phyloP scores from a whole-genome alignment of 306 rosid species.

The Nissolia schottii region DNA sequence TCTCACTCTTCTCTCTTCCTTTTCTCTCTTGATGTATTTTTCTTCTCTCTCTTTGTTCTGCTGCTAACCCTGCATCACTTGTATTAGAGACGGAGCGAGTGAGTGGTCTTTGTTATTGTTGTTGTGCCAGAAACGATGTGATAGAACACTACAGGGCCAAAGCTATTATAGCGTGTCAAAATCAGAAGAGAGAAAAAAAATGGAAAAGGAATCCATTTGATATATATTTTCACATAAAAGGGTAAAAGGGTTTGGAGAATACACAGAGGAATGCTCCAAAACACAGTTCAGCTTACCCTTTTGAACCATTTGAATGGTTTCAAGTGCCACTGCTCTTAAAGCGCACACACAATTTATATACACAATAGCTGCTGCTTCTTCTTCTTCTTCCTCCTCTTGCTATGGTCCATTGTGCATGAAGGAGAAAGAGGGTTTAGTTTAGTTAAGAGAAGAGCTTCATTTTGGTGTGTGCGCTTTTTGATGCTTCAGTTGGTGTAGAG shows the following conservation, averaged over 20 bases:
- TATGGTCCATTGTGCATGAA: background rate
- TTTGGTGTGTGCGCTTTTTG: background rate
- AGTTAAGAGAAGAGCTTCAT: conserved; percentile 22
- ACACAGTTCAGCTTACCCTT: conserved; percentile 7
- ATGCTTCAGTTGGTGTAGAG: conserved; percentile 9
- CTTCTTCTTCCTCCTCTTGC: background rate
- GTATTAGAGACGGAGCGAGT: too few relatives aligned
- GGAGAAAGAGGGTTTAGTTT: background rate
- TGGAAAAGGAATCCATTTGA: conserved; percentile 23
- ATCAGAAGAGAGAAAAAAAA: conserved; percentile 6
- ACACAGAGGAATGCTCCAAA: conserved; percentile 14
- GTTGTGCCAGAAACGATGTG: conserved; percentile 63
- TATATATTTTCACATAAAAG: conserved; percentile 23
- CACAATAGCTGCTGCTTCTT: background rate
- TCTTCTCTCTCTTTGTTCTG: background rate
- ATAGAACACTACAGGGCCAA: conserved; percentile 51
- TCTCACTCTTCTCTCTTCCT: conserved; percentile 5
- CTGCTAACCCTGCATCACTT: conserved; percentile 35
- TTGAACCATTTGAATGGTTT: conserved; percentile 20
- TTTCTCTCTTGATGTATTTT: background rate
- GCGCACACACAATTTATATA: background rate
- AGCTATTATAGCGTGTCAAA: conserved; percentile 7
- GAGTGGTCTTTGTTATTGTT: conserved; percentile 28
- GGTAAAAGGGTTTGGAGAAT: conserved; percentile 18
- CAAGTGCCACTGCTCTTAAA: background rate